Percentiles rank a stretch among this genome's conserved stretches.
Conservation (phyloP, 495 filamentous ascomycete species). For the Hypoxylon perforatum region DNA sequence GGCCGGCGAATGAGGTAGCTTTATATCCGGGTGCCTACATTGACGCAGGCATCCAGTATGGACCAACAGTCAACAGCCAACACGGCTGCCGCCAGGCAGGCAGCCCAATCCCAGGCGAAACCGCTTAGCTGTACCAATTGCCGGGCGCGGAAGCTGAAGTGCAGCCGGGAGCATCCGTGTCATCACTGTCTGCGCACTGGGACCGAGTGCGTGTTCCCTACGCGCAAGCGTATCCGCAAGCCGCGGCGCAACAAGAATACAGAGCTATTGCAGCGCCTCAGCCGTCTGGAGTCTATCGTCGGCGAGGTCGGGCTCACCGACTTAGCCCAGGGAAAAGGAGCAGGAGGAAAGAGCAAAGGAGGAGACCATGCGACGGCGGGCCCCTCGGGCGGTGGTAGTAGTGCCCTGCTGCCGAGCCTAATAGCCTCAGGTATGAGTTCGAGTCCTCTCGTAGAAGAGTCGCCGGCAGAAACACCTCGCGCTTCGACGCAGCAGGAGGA, state of each 20-base stretch:
- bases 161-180: slow-evolving; percentile 73
- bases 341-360: slow-evolving; percentile 6
- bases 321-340: slow-evolving; percentile 24
- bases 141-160: slow-evolving; percentile 80
- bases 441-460: slow-evolving; percentile 48
- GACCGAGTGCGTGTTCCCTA: slow-evolving; percentile 79
- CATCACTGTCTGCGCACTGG: slow-evolving; percentile 75
- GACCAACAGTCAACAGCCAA: slow-evolving; percentile 7
- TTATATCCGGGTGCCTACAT: too few species aligned
- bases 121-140: slow-evolving; percentile 75
- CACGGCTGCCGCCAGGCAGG: not conserved
- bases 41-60: slow-evolving; percentile 3
- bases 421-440: slow-evolving; percentile 2
- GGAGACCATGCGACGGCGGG: slow-evolving; percentile 1
- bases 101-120: slow-evolving; percentile 42
- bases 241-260: slow-evolving; percentile 47
- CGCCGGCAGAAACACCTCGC: slow-evolving; percentile 48
- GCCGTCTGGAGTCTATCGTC: slow-evolving; percentile 78
- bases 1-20: too few species aligned
- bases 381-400: slow-evolving; percentile 8
- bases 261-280: slow-evolving; percentile 74
- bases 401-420: not conserved
- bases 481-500: slow-evolving; percentile 24
- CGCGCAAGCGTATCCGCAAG: slow-evolving; percentile 61
- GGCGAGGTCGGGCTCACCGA: slow-evolving; percentile 53